Evolutionary conservation across 2,329 filamentous ascomycete genomes (phyloP), one percentile per base, ranked within the genome.

Genomic region (Domatiomyces catenatus): DNA sequence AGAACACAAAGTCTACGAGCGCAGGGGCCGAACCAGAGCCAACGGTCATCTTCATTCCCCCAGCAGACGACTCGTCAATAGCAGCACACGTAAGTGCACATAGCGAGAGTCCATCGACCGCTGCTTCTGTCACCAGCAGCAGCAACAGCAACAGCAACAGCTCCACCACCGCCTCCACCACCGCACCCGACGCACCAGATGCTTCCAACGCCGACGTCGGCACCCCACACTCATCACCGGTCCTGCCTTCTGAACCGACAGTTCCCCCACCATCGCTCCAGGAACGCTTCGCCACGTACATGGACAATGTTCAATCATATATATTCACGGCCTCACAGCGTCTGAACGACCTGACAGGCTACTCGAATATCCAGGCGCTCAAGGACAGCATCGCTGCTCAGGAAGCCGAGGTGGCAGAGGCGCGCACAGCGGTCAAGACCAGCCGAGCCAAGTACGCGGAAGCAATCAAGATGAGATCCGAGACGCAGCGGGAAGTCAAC

Each of bases 401-500:
- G 69, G 79, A 82, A 63, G 64, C 69, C 12, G 67, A 70, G 44
- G 76, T 81, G 51, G 65, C 66, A 44, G 47, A 60, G 26, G 66
- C 83, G 2, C 82, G 87, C 58, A 64, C 69, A 19, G 74, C 73
- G 18, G 84, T 96, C 48, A 81, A 82, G 54, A 69, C 74, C 32
- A 80, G 86, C 17, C 87, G 92, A 55, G 73, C 77, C 47, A 75
- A 75, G 47, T 94, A 96, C 72, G 84, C 90, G 60, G 75, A 80
- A n/a, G 86, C 88, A 28, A 89, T 92, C 57, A 76, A 83, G 50
- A 81, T 83, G 58, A 85, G 93, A 58, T 83, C 86, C n/a, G 72
- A 83, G 15, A 94, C 89, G 1, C 90, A 96, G 69, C 86, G 92
- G 59, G 92, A 98, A 71, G 89, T 96, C 42, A 95, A 94, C 46